These are phyloP conservation scores for Chlamydomonas sphaeroides DNA, from an alignment of 139 green algal species.

Conservation along the genomic window DNA sequence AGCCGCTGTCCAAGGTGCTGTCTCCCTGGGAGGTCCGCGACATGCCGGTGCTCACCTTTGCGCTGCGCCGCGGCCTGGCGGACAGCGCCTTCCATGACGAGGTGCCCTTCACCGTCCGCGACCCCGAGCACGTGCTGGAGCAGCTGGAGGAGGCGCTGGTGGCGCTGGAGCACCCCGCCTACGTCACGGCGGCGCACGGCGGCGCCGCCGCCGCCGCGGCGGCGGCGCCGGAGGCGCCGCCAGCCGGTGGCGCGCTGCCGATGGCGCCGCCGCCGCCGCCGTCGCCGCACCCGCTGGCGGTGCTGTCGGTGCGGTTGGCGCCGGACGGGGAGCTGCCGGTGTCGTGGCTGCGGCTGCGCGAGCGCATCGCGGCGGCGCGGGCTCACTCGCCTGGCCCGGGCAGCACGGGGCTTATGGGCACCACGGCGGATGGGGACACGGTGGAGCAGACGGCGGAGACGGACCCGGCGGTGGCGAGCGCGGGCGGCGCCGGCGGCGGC, in stretches of 20 bases:
- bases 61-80: conserved; percentile 14
- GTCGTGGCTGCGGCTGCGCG: neutral
- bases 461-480: conserved; percentile 14
- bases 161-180: conserved; percentile 20
- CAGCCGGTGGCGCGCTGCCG: neutral
- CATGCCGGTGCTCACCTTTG: conserved; percentile 1
- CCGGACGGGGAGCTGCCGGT: conserved; percentile 2
- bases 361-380: neutral
- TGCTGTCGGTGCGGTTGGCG: conserved; percentile 3
- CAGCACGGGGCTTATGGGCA: conserved; percentile 6
- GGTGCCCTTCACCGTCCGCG: conserved; percentile 20
- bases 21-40: conserved; percentile 17
- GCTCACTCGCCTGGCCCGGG: conserved; percentile 11
- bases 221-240: neutral
- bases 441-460: conserved; percentile 45
- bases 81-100: conserved; percentile 20
- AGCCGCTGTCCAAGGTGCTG: conserved; percentile 2
- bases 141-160: conserved; percentile 27
- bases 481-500: neutral
- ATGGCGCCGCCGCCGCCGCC: neutral
- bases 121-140: conserved; percentile 26
- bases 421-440: conserved; percentile 19
- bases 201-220: neutral
- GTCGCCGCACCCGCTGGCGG: neutral
- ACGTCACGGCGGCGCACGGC: neutral